These are phyloP conservation scores for Mitragyna speciosa DNA, from an alignment of 257 asterid species.

Conservation along the genomic window DNA sequence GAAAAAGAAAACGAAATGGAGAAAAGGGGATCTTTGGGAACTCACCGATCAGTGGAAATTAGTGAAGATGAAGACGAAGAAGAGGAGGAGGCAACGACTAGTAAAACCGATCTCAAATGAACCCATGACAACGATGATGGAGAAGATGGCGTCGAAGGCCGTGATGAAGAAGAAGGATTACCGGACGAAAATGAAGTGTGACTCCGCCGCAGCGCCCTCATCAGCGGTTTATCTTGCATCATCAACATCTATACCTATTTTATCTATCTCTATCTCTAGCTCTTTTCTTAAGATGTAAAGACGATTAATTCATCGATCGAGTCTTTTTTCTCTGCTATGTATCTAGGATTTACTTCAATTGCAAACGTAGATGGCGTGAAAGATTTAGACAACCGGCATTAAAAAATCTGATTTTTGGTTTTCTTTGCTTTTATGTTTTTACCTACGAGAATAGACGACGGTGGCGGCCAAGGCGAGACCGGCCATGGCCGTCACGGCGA, in stretches of 20 bases:
- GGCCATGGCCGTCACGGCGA: conserved; percentile 78
- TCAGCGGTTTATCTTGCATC: conserved; percentile 58
- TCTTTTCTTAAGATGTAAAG: background rate
- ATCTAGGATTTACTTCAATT: background rate
- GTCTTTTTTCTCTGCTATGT: background rate
- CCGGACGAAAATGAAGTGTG: conserved; percentile 50
- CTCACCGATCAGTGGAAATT: conserved; percentile 67
- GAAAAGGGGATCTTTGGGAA: conserved; percentile 26
- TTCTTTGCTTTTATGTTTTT: conserved; percentile 20
- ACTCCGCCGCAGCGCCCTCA: conserved; percentile 72
- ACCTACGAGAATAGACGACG: conserved; percentile 69
- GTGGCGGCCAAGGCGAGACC: conserved; percentile 72
- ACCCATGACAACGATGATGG: conserved; percentile 53
- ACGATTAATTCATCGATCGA: conserved; percentile 8
- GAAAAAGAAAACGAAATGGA: background rate
- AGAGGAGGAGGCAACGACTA: conserved; percentile 64
- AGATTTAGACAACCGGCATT: background rate
- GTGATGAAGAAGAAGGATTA: conserved; percentile 42
- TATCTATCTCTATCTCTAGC: background rate
- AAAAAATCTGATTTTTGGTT: background rate
- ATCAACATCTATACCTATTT: conserved; percentile 47
- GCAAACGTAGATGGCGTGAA: background rate
- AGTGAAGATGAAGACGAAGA: conserved; percentile 47
- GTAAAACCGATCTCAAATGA: conserved; percentile 72
- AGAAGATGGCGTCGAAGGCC: conserved; percentile 42